phyloP scores from a whole-genome alignment of 495 filamentous ascomycete species.

The Penicillium antarcticum region DNA sequence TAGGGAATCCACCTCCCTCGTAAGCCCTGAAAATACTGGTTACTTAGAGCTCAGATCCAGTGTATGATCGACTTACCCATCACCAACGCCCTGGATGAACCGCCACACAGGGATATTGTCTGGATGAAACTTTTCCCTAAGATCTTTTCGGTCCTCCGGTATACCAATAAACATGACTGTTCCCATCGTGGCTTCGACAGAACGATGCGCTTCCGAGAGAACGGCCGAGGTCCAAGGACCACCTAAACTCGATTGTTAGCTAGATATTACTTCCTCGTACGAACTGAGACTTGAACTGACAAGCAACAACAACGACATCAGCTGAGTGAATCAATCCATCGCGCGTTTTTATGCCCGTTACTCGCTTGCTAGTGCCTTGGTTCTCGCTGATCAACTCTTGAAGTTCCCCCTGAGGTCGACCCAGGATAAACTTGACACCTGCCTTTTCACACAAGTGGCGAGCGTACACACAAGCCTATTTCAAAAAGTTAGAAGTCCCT shows the following conservation, averaged over 20 bases:
- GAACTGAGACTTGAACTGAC: neutral
- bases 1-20: conserved; percentile 16
- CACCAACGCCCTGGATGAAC: conserved; percentile 12
- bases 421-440: conserved; percentile 16
- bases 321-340: conserved; percentile 12
- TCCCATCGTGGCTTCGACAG: conserved; percentile 14
- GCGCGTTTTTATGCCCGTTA: conserved; percentile 10
- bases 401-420: conserved; percentile 11
- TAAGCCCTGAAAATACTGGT: conserved; percentile 3
- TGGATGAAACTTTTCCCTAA: conserved; percentile 10
- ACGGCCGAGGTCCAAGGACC: conserved; percentile 15
- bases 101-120: conserved; percentile 14
- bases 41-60: neutral
- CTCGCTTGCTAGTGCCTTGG: conserved; percentile 1
- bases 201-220: conserved; percentile 10
- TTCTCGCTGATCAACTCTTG: conserved; percentile 2
- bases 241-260: neutral
- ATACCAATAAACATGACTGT: conserved; percentile 12
- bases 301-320: conserved; percentile 14
- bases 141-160: conserved; percentile 6
- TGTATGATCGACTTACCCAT: conserved; percentile 6
- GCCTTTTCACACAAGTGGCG: conserved; percentile 14
- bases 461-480: conserved; percentile 16
- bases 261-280: no score
- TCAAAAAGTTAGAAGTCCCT: neutral